phyloP scores from a whole-genome alignment of 805 yeast species.

The Spathaspora passalidarum region DNA sequence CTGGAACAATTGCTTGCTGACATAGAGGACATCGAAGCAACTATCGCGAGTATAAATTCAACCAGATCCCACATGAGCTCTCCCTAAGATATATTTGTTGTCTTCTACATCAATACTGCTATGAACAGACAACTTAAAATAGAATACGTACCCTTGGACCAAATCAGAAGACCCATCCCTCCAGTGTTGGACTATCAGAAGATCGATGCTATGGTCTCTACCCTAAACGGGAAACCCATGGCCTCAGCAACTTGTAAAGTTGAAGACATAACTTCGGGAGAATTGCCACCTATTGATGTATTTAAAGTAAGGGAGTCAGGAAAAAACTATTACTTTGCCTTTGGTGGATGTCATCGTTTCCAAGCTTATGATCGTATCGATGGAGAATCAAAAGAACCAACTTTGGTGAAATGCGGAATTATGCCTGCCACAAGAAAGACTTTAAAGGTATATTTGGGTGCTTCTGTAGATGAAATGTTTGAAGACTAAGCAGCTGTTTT shows the following conservation, averaged over 20 bases:
- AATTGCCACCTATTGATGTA: constrained; percentile 81
- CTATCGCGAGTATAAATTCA: not conserved
- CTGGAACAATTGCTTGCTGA: not conserved
- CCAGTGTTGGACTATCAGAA: constrained; percentile 76
- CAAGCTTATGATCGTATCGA: constrained; percentile 72
- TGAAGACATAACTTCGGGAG: constrained; percentile 52
- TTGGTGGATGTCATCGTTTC: constrained; percentile 89
- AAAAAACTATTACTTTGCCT: constrained; percentile 65
- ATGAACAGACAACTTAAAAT: constrained; percentile 58
- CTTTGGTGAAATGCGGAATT: constrained; percentile 64
- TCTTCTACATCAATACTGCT: constrained; percentile 73
- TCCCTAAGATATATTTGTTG: not conserved
- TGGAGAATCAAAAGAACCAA: constrained; percentile 29
- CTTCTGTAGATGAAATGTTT: constrained; percentile 56
- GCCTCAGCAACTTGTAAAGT: constrained; percentile 60
- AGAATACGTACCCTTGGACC: constrained; percentile 59
- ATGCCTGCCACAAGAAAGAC: constrained; percentile 75
- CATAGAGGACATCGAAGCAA: not conserved
- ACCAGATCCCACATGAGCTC: not conserved
- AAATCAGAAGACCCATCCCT: constrained; percentile 77
- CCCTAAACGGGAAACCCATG: constrained; percentile 60
- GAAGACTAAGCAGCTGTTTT: not conserved
- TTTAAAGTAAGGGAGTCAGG: constrained; percentile 65
- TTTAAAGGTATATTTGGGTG: constrained; percentile 66
- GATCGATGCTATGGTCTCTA: constrained; percentile 76